phyloP scores from a whole-genome alignment of 2,329 filamentous ascomycete species.

The Sporothrix protearum region DNA sequence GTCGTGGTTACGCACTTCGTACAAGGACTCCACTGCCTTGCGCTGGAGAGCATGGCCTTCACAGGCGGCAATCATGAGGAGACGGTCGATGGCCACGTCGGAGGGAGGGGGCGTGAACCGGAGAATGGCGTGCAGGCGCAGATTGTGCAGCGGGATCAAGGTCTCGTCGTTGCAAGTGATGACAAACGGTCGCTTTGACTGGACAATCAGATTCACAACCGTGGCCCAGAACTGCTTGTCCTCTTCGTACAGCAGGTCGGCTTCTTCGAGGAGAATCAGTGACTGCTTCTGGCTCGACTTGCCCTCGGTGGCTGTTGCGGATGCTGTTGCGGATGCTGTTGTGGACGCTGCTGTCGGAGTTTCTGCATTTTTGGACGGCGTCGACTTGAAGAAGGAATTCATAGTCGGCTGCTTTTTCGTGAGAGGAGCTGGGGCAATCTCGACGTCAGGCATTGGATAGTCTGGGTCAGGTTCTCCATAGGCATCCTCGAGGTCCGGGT shows the following conservation, averaged over 20 bases:
- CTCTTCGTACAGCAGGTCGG: constrained; percentile 89
- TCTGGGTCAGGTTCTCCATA: constrained; percentile 20
- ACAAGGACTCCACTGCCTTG: constrained; percentile 65
- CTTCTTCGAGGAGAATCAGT: constrained; percentile 88
- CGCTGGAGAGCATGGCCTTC: constrained; percentile 80
- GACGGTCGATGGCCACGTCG: constrained; percentile 70
- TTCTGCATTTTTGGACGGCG: constrained; percentile 35
- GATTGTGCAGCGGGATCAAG: constrained; percentile 68
- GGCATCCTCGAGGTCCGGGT: constrained; percentile 17
- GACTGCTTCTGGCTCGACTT: constrained; percentile 75
- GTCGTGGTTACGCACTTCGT: constrained; percentile 65
- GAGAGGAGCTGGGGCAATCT: neutral
- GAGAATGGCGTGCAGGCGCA: constrained; percentile 83
- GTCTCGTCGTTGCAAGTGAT: constrained; percentile 92
- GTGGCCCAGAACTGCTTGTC: constrained; percentile 94
- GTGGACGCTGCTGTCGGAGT: constrained; percentile 28
- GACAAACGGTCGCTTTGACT: constrained; percentile 87
- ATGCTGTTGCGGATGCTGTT: constrained; percentile 23
- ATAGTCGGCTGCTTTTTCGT: constrained; percentile 72
- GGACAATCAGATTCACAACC: constrained; percentile 69
- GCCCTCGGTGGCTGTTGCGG: constrained; percentile 32
- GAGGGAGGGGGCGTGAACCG: constrained; percentile 64
- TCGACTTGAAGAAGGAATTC: constrained; percentile 71
- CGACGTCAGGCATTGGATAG: neutral
- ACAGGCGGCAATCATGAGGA: constrained; percentile 77